These are phyloP conservation scores for Penicillium brasilianum DNA, from an alignment of 2,329 filamentous ascomycete species.

Conservation along the genomic window DNA sequence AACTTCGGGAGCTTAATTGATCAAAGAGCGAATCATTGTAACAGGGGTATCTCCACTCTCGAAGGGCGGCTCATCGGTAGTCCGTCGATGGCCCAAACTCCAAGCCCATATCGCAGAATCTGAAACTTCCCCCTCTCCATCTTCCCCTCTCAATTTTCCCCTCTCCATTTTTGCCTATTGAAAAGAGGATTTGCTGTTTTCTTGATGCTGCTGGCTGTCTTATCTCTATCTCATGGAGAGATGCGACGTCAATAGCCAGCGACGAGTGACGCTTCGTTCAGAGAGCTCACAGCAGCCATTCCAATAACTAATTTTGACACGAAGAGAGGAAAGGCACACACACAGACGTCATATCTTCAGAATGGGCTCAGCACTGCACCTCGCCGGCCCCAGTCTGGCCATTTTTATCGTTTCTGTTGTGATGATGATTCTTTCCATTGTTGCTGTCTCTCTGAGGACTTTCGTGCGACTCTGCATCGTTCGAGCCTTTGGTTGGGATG, in stretches of 20 bases:
- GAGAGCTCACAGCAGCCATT: neutral
- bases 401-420: conserved; percentile 27
- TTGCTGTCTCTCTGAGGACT: conserved; percentile 27
- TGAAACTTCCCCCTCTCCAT: conserved; percentile 1
- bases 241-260: neutral
- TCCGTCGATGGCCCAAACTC: neutral
- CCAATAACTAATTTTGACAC: neutral
- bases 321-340: neutral
- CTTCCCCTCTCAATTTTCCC: neutral
- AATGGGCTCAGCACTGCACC: conserved; percentile 23
- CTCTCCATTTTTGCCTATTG: neutral
- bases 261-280: neutral
- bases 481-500: conserved; percentile 33
- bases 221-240: neutral
- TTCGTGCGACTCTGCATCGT: conserved; percentile 31
- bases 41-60: neutral
- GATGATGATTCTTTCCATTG: conserved; percentile 26
- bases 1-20: conserved; percentile 9
- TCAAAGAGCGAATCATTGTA: neutral
- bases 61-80: neutral
- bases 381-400: conserved; percentile 26
- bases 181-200: neutral
- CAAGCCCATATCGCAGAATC: neutral
- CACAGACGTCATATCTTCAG: neutral
- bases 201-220: neutral